Evolutionary conservation across 768 basidiomycete species (phyloP), one percentile per base, ranked within the genome.

Genomic region (Pleurotus sapidus): DNA sequence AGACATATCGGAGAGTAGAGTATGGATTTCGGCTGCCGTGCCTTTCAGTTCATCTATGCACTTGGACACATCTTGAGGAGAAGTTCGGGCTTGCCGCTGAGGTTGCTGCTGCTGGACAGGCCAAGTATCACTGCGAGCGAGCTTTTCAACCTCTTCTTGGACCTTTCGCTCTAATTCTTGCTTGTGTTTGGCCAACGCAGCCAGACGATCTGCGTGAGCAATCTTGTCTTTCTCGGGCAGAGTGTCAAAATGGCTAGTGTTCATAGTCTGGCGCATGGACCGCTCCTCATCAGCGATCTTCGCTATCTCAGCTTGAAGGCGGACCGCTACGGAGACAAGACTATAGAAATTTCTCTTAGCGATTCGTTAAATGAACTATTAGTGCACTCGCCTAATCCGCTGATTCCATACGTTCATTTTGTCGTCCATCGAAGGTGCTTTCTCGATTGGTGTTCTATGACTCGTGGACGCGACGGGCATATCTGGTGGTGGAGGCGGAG

Each of bases 221-320:
- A 7, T 11, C 40, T 20, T 39, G 2, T 40, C 51, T 4, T 5
- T 12, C 7, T 54, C 51, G n/a, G 51, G 51, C 5, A 54, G 37
- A 8, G 12, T 15, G 2, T 39, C 38, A 23, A 40, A 54, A 23
- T 54, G 20, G 1, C 37, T 9, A 6, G 51, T 40, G 5, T n/a
- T 11, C 37, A 40, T 54, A 1, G 51, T 54, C 20, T 53, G 34
- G 34, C 11, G 3, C n/a, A 54, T 37, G 15, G 24, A 20, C 18
- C 20, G n/a, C 14, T 54, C 51, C 17, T 54, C 51, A 3, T 34
- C 34, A 25, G 14, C 7, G 11, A 54, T 37, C 18, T 23, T 54
- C 4, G 51, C 51, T 11, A 54, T 14, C 12, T 54, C 51, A 38
- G 51, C 51, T 39, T 54, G 51, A 42, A 40, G 18, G 18, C 51